Percentiles rank a stretch among this genome's conserved stretches.
phyloP scores from a whole-genome alignment of 805 yeast species.

The Candida bentonensis region DNA sequence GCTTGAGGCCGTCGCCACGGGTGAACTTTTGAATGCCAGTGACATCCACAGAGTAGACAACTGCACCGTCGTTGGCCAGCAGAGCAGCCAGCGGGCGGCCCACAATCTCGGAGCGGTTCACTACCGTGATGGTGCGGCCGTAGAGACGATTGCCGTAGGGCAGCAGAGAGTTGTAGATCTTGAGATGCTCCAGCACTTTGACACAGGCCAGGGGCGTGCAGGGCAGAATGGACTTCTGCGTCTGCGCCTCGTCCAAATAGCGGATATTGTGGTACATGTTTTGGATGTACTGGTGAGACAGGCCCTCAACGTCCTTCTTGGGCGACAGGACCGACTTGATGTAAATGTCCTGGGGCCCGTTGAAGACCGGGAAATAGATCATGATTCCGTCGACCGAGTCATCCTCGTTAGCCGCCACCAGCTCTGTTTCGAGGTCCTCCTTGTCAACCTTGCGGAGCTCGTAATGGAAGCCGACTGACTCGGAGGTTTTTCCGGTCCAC shows the following conservation, averaged over 20 bases:
- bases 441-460: constrained; percentile 61
- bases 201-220: constrained; percentile 95
- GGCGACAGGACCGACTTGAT: constrained; percentile 84
- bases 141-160: constrained; percentile 85
- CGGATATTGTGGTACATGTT: constrained; percentile 91
- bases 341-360: constrained; percentile 89
- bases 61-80: constrained; percentile 94
- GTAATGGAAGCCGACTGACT: constrained; percentile 72
- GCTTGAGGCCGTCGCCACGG: constrained; percentile 79
- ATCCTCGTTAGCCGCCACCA: constrained; percentile 72
- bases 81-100: constrained; percentile 95
- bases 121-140: constrained; percentile 83
- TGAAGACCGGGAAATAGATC: constrained; percentile 96
- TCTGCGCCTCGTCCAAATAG: constrained; percentile 52
- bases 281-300: constrained; percentile 80
- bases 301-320: constrained; percentile 92
- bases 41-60: constrained; percentile 82
- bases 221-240: constrained; percentile 76
- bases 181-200: constrained; percentile 79
- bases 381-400: constrained; percentile 75
- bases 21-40: constrained; percentile 83
- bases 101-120: constrained; percentile 91
- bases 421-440: constrained; percentile 72
- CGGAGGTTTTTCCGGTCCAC: constrained; percentile 89
- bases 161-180: constrained; percentile 68